phyloP scores from a whole-genome alignment of 805 yeast genomes.

The Metschnikowia drakensbergensis region DNA sequence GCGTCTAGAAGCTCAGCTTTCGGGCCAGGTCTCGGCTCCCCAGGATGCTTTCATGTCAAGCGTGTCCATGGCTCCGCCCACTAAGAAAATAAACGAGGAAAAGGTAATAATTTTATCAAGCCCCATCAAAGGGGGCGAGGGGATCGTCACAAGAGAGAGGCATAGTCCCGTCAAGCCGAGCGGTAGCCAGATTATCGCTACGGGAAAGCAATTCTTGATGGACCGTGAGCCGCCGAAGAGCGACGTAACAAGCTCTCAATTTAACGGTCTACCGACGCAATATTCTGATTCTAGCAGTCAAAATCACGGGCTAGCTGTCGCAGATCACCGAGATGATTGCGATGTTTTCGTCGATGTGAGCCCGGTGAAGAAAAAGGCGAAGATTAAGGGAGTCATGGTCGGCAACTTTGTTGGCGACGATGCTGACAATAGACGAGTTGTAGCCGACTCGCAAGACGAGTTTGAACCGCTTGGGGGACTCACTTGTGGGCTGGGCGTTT shows the following conservation, averaged over 20 bases:
- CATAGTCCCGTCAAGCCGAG: not conserved
- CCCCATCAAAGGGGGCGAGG: constrained; percentile 10
- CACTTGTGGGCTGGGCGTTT: not conserved
- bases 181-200: not conserved
- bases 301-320: not conserved
- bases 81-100: not conserved
- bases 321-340: not conserved
- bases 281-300: constrained; percentile 18
- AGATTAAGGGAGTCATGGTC: not conserved
- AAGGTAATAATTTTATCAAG: constrained; percentile 14
- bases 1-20: constrained; percentile 4
- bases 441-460: constrained; percentile 21
- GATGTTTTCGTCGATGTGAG: constrained; percentile 3
- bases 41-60: constrained; percentile 6
- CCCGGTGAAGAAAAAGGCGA: not conserved
- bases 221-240: not conserved
- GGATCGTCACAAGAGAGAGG: not conserved
- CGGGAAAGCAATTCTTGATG: not conserved
- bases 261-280: constrained; percentile 20
- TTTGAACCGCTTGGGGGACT: constrained; percentile 13
- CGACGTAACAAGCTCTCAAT: constrained; percentile 19
- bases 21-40: not conserved
- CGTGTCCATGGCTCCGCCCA: constrained; percentile 7
- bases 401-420: constrained; percentile 1
- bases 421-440: constrained; percentile 2